Evolutionary conservation across 371 early-diverging fungal genomes (phyloP), one percentile per base, ranked within the genome.

Genomic region (Batkoa obscura): DNA sequence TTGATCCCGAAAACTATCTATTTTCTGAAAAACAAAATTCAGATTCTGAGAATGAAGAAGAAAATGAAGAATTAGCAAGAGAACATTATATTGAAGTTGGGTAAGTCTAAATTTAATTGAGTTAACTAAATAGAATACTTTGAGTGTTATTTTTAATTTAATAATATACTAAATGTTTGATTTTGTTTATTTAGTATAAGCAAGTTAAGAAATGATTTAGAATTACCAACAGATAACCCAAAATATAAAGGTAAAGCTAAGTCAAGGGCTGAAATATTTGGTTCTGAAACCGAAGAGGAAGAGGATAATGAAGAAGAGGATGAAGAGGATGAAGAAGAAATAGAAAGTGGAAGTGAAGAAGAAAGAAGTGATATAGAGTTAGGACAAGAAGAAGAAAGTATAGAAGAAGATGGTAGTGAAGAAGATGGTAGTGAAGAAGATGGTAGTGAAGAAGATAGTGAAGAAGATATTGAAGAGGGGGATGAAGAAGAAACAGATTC

Each of bases 31-130:
- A 76, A 34, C 68, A 67, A 0, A 73, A 72, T 10, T 58, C 66
- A 10, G 73, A 75, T 33, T 67, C 69, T 49, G 72, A 66, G 4
- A 71, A 71, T 37, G 70, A 68, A 1, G 69, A 59, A 39, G 65
- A 65, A 2, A 71, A 68, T 3, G 66, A 66, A 50, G 49, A 62
- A 41, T 41, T 59, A 15, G 74, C 72, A 49, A 72, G 81, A 36
- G 74, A 79, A 60, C 80, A 82, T 60, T 83, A 88, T 62, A 70
- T 86, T 34, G 54, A 71, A 32, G 76, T 88, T 48, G 83, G 84
- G 64, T 69, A 71, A 56, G 60, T 12, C 35, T n/a, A 35, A 43
- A 37, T 17, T 50, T 59, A 37, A 15, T 12, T 17, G 45, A 5
- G 50, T 39, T 42, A 32, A 37, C 36, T 17, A 13, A 12, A 45